Evolutionary conservation across 352 stramenopile species (phyloP).

Genomic region (Pythium chondricola): DNA sequence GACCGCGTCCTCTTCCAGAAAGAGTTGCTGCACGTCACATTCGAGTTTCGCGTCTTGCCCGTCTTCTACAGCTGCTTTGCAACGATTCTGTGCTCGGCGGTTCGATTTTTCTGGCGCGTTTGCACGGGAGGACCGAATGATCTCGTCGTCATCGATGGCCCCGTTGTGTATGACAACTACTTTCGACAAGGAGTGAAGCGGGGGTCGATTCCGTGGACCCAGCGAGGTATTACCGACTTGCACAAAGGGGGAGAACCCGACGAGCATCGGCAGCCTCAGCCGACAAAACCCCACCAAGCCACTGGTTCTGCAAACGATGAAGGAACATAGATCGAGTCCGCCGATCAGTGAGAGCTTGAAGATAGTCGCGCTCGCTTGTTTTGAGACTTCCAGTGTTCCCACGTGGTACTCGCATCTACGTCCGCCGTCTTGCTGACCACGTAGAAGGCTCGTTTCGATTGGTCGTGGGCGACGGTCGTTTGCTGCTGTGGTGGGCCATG

Average conservation of each 20-base stretch:
- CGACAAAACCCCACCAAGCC: too few species aligned
- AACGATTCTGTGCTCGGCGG: conserved; percentile 1
- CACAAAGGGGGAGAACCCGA: too few species aligned
- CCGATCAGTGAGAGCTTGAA: too few species aligned
- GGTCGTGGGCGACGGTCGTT: conserved; percentile 22
- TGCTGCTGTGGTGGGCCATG: conserved; percentile 1
- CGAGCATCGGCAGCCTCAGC: too few species aligned
- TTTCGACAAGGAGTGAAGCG: neutral
- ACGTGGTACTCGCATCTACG: conserved; percentile 20
- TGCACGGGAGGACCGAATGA: neutral
- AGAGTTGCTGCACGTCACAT: neutral
- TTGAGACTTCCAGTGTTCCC: conserved; percentile 30
- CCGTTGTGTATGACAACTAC: conserved; percentile 10
- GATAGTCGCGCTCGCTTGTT: too few species aligned
- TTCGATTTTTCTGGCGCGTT: conserved; percentile 12
- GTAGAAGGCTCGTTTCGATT: conserved; percentile 44
- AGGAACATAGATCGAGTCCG: too few species aligned
- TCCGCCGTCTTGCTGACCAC: too few species aligned
- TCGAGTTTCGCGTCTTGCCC: conserved; percentile 9
- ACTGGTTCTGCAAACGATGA: too few species aligned
- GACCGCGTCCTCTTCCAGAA: neutral
- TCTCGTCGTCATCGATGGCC: conserved; percentile 11
- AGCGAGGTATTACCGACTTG: too few species aligned
- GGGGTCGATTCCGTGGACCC: neutral
- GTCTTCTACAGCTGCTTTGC: conserved; percentile 15